Conservation (phyloP, 768 basidiomycete species). For the Collybia sp. region DNA sequence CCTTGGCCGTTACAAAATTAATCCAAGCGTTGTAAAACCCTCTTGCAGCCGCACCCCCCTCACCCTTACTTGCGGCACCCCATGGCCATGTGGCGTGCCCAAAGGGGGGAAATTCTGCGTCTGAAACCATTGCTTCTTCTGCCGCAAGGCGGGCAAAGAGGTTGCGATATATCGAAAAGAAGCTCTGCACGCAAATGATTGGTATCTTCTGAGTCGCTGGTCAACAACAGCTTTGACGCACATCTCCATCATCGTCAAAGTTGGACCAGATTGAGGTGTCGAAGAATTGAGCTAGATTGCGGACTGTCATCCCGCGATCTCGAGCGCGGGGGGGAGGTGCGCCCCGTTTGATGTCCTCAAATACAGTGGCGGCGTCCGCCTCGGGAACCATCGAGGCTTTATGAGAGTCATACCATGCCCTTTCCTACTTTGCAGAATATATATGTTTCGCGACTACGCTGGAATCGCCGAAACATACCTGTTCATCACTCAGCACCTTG, state of each 20-base stretch:
- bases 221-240: conserved; percentile 27
- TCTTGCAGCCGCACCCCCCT: conserved; percentile 47
- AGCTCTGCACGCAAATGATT: conserved; percentile 49
- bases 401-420: conserved; percentile 98
- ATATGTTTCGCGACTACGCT: conserved; percentile 8
- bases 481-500: conserved; percentile 90
- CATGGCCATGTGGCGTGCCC: conserved; percentile 78
- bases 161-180: conserved; percentile 85
- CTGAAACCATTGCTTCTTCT: conserved; percentile 60
- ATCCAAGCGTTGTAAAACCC: conserved; percentile 84
- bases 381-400: conserved; percentile 74
- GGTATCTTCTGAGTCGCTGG: neutral
- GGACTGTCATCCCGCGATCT: conserved; percentile 74
- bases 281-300: conserved; percentile 84
- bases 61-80: conserved; percentile 40
- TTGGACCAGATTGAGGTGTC: conserved; percentile 63
- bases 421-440: conserved; percentile 61
- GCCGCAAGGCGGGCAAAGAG: conserved; percentile 78
- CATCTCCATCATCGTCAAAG: conserved; percentile 60
- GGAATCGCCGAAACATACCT: conserved; percentile 43
- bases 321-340: conserved; percentile 44
- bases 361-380: conserved; percentile 79
- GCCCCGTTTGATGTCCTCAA: conserved; percentile 81
- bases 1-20: conserved; percentile 83
- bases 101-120: conserved; percentile 71